Base-by-base conservation (phyloP, 176 grass and related monocot genomes). In the Cymbopogon citratus region DNA sequence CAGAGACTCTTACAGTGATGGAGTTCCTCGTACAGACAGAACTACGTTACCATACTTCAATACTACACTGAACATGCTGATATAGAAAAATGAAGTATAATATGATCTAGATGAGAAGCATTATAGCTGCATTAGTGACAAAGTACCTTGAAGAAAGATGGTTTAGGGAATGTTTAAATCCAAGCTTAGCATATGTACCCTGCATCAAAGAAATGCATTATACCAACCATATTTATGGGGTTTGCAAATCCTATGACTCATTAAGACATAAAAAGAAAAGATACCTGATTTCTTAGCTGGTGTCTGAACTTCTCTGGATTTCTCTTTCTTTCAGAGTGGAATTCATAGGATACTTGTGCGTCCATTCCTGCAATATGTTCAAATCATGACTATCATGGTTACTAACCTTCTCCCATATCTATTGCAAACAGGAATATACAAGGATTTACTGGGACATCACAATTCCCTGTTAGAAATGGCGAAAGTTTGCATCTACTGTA, bases 241-340 rank as follows among this genome's bases (percentile, higher is more conserved):
- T 5, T 59, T 46, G 28, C 2, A 51, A 82, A 34, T 56, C 3
- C 12, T 23, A 43, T 88, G 43, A 59, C 16, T 11, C 49, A 61
- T 35, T 35, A 46, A 36, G 49, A 49, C 2, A 36, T 16, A 52
- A 70, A 79, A 71, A 12, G 24, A 23, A 56, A 71, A 80, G 11
- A 23, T 36, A 98, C 92, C 95, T 98, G 95, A 87, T 98, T 98
- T 65, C 79, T 84, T 78, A 89, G 59, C 78, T 98, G 95, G n/a
- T 94, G 92, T 77, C 92, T 98, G 75, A 98, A 98, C 80, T 93
- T 98, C 66, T 94, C 92, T 23, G 95, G 95, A 80, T 98, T 86
- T 83, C 78, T 85, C 86, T 98, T 98, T 51, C 95, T 87, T 83
- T 92, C 92, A 79, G 90, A 91, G 79, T 98, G 95, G 85, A 98